Evolutionary conservation across 73 alveolate genomes (phyloP).

Genomic region (Tetrahymena malaccensis): DNA sequence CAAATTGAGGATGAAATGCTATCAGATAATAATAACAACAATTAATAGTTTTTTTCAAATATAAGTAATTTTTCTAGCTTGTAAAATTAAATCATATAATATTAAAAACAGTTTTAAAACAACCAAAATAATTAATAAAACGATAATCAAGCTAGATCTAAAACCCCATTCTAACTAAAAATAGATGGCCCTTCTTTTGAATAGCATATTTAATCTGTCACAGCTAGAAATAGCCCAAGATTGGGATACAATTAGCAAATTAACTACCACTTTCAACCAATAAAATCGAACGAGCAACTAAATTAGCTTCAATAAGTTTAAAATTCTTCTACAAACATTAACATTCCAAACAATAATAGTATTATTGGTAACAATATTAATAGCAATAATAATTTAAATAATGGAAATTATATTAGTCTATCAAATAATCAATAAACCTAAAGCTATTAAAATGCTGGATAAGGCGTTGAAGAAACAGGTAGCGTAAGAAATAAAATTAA

Average conservation of each 20-base stretch:
- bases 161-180: neutral
- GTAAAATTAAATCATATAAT: too few relatives aligned
- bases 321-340: neutral
- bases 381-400: neutral
- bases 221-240: neutral
- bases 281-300: neutral
- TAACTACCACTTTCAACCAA: neutral
- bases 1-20: neutral
- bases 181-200: neutral
- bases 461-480: neutral
- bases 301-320: neutral
- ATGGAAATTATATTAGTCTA: neutral
- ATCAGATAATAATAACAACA: neutral
- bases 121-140: neutral
- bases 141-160: neutral
- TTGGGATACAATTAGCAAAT: neutral
- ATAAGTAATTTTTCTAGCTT: neutral
- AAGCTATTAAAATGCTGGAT: neutral
- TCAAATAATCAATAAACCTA: neutral
- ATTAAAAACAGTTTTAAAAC: too few relatives aligned
- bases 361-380: too few relatives aligned
- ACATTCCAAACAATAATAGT: neutral
- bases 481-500: neutral
- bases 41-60: too few relatives aligned
- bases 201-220: neutral